Evolutionary conservation across 2,329 filamentous ascomycete species (phyloP).

Genomic region (Neofusicoccum cordaticola): DNA sequence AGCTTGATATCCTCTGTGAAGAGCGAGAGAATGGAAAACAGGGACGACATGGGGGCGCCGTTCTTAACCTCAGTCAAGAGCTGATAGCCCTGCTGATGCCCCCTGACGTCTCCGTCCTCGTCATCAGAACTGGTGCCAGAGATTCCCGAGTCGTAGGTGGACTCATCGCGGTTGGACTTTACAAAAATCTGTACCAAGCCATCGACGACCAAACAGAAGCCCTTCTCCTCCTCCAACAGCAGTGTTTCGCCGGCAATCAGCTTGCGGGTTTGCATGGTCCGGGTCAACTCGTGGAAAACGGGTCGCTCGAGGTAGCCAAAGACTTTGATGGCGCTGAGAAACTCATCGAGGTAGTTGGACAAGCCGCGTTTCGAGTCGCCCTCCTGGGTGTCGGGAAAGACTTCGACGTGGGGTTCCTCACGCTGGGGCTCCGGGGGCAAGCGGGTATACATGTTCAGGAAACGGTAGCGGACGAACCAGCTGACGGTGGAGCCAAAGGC

Average conservation of each 20-base stretch:
- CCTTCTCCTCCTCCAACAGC: conserved; percentile 94
- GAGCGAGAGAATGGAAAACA: conserved; percentile 94
- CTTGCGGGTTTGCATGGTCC: conserved; percentile 97
- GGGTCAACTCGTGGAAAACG: conserved; percentile 94
- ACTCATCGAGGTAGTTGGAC: conserved; percentile 96
- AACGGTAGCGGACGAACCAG: conserved; percentile 93
- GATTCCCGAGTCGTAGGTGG: conserved; percentile 21
- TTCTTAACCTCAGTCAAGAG: conserved; percentile 96
- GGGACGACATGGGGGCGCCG: conserved; percentile 94
- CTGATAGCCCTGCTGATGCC: conserved; percentile 80
- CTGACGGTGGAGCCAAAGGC: conserved; percentile 79
- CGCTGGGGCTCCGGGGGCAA: conserved; percentile 91
- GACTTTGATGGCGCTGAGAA: conserved; percentile 96
- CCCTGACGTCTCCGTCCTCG: conserved; percentile 45
- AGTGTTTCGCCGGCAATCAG: conserved; percentile 94
- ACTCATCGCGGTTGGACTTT: conserved; percentile 68
- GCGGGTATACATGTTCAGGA: conserved; percentile 94
- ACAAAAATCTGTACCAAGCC: conserved; percentile 97
- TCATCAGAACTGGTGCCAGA: conserved; percentile 36
- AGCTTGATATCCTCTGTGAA: conserved; percentile 95
- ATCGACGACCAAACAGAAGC: conserved; percentile 96
- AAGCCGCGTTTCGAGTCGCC: conserved; percentile 85
- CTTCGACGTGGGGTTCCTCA: conserved; percentile 90
- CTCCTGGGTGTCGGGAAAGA: conserved; percentile 91
- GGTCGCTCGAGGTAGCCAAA: conserved; percentile 96